Evolutionary conservation across 192 early-diverging fungal genomes (phyloP).

Genomic region (Podila horticola): DNA sequence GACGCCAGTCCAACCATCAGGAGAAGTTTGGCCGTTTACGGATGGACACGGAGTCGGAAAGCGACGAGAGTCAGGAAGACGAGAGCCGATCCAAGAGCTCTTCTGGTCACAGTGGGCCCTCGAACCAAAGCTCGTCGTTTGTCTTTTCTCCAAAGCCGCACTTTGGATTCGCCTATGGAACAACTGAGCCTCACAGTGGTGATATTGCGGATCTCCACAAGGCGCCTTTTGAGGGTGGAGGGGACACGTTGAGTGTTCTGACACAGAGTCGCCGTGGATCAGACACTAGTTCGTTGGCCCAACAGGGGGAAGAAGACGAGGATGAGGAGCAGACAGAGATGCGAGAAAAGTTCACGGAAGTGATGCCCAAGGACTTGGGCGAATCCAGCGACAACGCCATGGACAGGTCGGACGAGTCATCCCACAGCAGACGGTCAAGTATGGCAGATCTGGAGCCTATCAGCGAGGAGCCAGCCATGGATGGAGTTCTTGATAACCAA

Average conservation of each 20-base stretch:
- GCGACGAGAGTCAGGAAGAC: not conserved
- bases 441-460: not conserved
- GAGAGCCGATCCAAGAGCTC: not conserved
- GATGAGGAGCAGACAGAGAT: slow-evolving; percentile 19
- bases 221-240: not conserved
- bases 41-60: not conserved
- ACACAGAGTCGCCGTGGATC: not conserved
- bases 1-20: not conserved
- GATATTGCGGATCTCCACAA: slow-evolving; percentile 29
- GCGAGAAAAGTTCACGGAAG: slow-evolving; percentile 37
- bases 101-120: not conserved
- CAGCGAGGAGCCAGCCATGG: not conserved
- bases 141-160: slow-evolving; percentile 9
- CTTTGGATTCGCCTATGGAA: slow-evolving; percentile 27
- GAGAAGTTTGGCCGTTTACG: not conserved
- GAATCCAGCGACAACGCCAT: slow-evolving; percentile 3
- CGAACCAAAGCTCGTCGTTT: not conserved
- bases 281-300: not conserved
- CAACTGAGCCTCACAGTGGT: slow-evolving; percentile 32
- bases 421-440: not conserved
- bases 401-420: not conserved
- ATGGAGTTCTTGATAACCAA: not conserved
- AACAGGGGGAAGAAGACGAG: slow-evolving; percentile 6
- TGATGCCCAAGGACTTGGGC: slow-evolving; percentile 48
- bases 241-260: not conserved